Evolutionary conservation across 2,329 filamentous ascomycete species (phyloP).

Genomic region (Cercospora janseana): DNA sequence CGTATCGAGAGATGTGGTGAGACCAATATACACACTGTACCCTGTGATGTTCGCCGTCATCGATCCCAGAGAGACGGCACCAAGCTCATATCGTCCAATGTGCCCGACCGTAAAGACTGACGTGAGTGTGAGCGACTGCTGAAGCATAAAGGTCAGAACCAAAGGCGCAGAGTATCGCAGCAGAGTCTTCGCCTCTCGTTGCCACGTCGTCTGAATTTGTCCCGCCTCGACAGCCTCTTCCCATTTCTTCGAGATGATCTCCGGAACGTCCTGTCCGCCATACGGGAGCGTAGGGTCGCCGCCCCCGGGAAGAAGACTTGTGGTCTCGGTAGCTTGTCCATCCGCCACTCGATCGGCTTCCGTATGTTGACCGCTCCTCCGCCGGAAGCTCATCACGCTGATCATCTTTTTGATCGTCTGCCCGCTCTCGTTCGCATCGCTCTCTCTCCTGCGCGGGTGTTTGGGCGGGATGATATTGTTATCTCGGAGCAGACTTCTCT

Average conservation of each 20-base stretch:
- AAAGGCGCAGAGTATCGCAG: conserved; percentile 45
- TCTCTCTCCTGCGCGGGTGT: conserved; percentile 41
- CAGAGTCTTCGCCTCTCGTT: conserved; percentile 81
- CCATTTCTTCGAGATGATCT: conserved; percentile 71
- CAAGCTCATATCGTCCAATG: conserved; percentile 50
- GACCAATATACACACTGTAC: conserved; percentile 54
- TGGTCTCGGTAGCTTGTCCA: conserved; percentile 42
- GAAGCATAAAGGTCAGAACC: conserved; percentile 50
- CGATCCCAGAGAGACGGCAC: conserved; percentile 48
- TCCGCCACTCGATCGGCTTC: conserved; percentile 27
- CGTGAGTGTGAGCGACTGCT: conserved; percentile 49
- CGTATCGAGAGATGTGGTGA: conserved; percentile 87
- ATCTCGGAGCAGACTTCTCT: conserved; percentile 58
- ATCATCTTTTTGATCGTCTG: conserved; percentile 24
- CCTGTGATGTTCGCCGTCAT: conserved; percentile 53
- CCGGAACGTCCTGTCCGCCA: conserved; percentile 51
- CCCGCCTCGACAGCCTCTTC: conserved; percentile 79
- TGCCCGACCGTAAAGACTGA: conserved; percentile 52
- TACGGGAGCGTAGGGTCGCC: conserved; percentile 38
- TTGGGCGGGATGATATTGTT: conserved; percentile 59
- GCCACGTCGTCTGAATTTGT: conserved; percentile 85
- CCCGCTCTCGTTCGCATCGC: conserved; percentile 20
- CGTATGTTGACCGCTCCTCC: conserved; percentile 33
- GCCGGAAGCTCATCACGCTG: conserved; percentile 29
- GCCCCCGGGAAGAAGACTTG: conserved; percentile 48